Conservation (phyloP, 2,329 filamentous ascomycete species). For the Trichoderma lentiforme region DNA sequence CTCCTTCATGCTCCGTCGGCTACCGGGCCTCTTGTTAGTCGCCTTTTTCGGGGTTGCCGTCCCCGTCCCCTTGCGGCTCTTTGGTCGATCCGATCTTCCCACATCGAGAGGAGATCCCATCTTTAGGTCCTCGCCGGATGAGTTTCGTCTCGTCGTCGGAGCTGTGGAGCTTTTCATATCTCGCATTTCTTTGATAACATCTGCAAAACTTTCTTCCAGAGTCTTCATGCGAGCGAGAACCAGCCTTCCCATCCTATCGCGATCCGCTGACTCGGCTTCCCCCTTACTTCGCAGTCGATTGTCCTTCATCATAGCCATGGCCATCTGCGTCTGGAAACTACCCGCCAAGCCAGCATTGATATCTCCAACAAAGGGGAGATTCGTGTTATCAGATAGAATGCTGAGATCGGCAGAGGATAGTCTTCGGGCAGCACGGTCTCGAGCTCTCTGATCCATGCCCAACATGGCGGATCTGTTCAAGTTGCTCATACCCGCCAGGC, state of each 20-base stretch:
- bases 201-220: constrained; percentile 83
- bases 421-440: constrained; percentile 39
- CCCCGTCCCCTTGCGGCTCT: constrained; percentile 28
- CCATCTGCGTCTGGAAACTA: constrained; percentile 80
- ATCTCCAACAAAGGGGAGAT: constrained; percentile 50
- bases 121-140: constrained; percentile 43
- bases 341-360: constrained; percentile 64
- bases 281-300: constrained; percentile 48
- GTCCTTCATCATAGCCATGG: constrained; percentile 62
- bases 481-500: constrained; percentile 33
- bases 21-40: constrained; percentile 34
- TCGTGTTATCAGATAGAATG: constrained; percentile 68
- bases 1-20: constrained; percentile 43
- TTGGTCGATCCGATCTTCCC: constrained; percentile 32
- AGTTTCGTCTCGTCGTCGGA: constrained; percentile 50
- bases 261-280: constrained; percentile 42
- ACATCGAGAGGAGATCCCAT: constrained; percentile 33
- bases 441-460: constrained; percentile 45
- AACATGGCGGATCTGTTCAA: constrained; percentile 47
- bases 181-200: constrained; percentile 79
- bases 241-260: constrained; percentile 71
- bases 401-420: constrained; percentile 68
- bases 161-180: constrained; percentile 52
- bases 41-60: constrained; percentile 29
- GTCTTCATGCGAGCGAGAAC: constrained; percentile 90